Conservation (phyloP, 768 basidiomycete species). For the Boletus reticuloceps region DNA sequence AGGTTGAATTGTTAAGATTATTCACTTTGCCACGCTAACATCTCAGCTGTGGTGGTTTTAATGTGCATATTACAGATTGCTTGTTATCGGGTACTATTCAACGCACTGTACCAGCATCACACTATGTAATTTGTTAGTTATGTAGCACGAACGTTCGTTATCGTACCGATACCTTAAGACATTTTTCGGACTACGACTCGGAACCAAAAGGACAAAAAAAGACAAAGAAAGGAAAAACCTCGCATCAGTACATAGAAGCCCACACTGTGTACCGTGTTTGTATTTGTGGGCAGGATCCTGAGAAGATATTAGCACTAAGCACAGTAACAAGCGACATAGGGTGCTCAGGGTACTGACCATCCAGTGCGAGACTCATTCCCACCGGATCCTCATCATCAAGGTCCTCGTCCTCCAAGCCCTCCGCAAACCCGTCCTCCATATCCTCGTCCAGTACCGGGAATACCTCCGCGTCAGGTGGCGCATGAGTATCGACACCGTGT, state of each 20-base stretch:
- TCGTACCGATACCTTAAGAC: too few species aligned
- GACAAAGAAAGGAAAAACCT: too few species aligned
- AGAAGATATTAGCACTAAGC: background rate
- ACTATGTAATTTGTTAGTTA: too few species aligned
- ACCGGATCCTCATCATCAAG: constrained; percentile 10
- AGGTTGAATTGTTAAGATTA: background rate
- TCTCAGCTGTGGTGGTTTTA: too few species aligned
- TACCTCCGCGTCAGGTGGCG: background rate
- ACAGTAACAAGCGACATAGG: background rate
- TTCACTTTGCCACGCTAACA: background rate
- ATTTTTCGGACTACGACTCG: background rate
- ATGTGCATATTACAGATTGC: background rate
- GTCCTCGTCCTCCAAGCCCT: constrained; percentile 9
- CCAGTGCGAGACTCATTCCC: background rate
- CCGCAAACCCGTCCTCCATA: constrained; percentile 5
- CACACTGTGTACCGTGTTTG: constrained; percentile 26
- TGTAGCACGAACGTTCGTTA: too few species aligned
- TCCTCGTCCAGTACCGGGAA: constrained; percentile 7
- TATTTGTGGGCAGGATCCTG: background rate
- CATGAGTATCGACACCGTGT: background rate
- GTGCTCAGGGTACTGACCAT: constrained; percentile 2
- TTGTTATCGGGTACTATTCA: background rate
- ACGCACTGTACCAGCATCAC: background rate
- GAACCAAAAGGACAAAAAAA: background rate
- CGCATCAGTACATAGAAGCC: constrained; percentile 13